Conservation (phyloP, 225 moss, liverwort and hornwort genomes). For the Pseudisothecium myosuroides region DNA sequence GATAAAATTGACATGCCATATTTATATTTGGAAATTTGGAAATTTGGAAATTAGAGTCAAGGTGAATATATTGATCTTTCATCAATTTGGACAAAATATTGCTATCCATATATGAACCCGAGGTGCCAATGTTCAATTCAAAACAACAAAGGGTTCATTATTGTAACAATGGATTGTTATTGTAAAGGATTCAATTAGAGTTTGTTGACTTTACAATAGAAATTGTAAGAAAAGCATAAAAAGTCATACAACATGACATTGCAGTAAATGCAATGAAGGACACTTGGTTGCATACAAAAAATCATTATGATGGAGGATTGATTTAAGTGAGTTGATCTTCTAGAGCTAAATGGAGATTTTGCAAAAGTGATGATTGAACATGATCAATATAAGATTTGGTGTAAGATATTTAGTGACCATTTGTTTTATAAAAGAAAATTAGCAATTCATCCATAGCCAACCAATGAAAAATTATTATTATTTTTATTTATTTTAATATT, state of each 20-base stretch:
- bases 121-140: background rate
- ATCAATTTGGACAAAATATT: background rate
- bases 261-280: background rate
- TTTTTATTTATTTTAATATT: too few species aligned
- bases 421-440: background rate
- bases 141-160: background rate
- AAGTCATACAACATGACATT: too few species aligned
- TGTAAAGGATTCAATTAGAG: background rate
- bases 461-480: background rate
- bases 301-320: background rate
- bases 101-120: background rate
- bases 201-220: background rate
- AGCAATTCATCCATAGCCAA: background rate
- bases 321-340: background rate
- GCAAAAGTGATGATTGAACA: background rate
- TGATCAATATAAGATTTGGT: background rate
- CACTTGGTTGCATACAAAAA: background rate
- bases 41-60: background rate
- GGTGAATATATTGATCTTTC: background rate
- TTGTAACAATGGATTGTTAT: background rate
- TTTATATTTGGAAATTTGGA: background rate
- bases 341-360: background rate
- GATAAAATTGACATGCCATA: rapidly evolving
- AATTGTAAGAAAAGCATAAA: background rate
- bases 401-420: background rate